These are phyloP conservation scores for Venturia carpophila DNA, from an alignment of 2,329 filamentous ascomycete genomes.

Conservation along the genomic window DNA sequence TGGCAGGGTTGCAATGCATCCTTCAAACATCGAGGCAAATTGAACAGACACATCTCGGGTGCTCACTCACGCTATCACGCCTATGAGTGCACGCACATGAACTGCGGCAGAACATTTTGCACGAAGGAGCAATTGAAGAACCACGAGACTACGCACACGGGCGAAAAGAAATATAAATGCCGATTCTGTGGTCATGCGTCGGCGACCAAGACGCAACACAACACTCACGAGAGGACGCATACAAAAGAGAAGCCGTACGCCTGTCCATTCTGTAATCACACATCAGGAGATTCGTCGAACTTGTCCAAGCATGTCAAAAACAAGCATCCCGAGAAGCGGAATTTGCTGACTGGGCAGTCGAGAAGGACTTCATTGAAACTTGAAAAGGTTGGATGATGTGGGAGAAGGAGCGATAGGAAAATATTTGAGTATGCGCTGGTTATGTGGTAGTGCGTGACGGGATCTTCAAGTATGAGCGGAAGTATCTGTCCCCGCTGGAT, in stretches of 20 bases:
- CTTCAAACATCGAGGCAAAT: conserved; percentile 19
- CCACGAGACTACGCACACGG: conserved; percentile 18
- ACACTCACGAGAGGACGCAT: conserved; percentile 18
- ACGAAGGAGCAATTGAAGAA: conserved; percentile 20
- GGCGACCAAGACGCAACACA: conserved; percentile 19
- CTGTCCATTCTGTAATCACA: conserved; percentile 15
- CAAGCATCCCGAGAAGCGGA: conserved; percentile 14
- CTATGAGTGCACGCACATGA: conserved; percentile 12
- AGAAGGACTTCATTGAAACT: background rate
- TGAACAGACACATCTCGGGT: conserved; percentile 18
- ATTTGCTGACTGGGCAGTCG: background rate
- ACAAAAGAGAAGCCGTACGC: conserved; percentile 17
- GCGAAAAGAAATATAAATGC: conserved; percentile 17
- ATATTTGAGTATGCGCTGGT: background rate
- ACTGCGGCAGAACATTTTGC: conserved; percentile 16
- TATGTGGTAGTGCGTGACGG: background rate
- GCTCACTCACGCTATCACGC: conserved; percentile 14
- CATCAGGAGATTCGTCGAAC: conserved; percentile 14
- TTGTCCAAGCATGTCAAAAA: conserved; percentile 16
- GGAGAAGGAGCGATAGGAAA: background rate
- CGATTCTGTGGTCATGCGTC: conserved; percentile 10
- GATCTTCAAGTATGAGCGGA: background rate
- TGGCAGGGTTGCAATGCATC: conserved; percentile 14
- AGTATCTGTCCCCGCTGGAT: background rate
- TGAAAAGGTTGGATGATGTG: background rate